Base-by-base conservation (phyloP, 2,329 filamentous ascomycete species). In the Hymenoscyphus infarciens region DNA sequence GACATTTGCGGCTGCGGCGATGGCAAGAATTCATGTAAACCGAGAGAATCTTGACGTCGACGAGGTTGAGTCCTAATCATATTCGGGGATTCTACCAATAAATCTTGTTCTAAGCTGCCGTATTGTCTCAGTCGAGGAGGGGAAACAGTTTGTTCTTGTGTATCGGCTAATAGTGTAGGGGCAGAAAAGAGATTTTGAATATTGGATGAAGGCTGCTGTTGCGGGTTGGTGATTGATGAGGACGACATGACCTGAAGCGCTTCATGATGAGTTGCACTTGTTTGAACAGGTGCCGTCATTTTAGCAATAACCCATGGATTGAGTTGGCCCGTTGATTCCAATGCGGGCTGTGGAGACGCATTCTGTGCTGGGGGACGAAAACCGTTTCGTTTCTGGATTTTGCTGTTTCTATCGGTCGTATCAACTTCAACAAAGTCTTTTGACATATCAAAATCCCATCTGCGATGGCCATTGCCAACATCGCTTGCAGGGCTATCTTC, bases 371-470 rank as follows among this genome's bases (percentile, higher is more conserved):
- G 56, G 6, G n/a, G 22, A 27, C 29, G 53, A 10, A 22, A 39
- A 8, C 22, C 22, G 22, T 15, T 27, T 42, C 22, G 16, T 22
- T 57, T 45, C 35, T 39, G 8, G 33, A 13, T 42, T 65, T 42
- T n/a, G 38, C 27, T 45, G 49, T 1, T 22, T 0, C 45, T 49
- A 64, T 25, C 31, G 31, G 25, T 56, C 8, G n/a, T n/a, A 16
- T 78, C 64, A 5, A 74, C 71, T 33, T 71, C 68, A 25, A 81
- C 82, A 19, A 84, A 71, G 1, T 66, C 66, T 38, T 78, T 77
- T 57, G 86, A 85, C 19, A 78, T 73, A n/a, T 76, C 68, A 1
- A 84, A 66, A 0, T 85, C 54, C 71, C 71, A 71, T 52, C 65
- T 69, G 11, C 62, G 61, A 63, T 11, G 59, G 42, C 4, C 4